Base-by-base conservation (phyloP, 768 basidiomycete species). In the Austroboletus festivus region DNA sequence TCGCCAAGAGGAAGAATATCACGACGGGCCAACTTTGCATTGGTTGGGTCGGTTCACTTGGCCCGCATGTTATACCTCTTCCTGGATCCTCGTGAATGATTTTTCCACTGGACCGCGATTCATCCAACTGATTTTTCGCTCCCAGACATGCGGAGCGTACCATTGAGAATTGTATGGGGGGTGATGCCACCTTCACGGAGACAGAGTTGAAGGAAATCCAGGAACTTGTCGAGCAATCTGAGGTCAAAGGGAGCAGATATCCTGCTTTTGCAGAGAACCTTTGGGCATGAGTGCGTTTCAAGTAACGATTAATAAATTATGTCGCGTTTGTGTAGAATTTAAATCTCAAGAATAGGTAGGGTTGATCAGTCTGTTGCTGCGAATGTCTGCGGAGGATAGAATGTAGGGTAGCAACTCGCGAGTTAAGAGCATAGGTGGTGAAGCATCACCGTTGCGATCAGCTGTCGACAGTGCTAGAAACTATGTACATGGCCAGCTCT, bases 31-130 rank as follows among this genome's bases (percentile, higher is more conserved):
- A 77, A 44, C 64, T 77, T 21, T 65, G 63, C 56, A 68, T 77
- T 28, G 73, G 70, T 18, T 77, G 75, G 75, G 72, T 77, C 11
- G 41, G 55, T 13, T 62, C 70, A 4, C 63, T 69, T 4, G 73
- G 74, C 1, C 46, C 61, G 4, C 69, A 75, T 55, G 70, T 78
- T 26, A 75, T 80, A 50, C 78, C 78, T 2, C 67, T 79, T 18
- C 76, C 77, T 5, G 79, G 79, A 39, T 74, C 72, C 26, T 72
- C 71, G 71, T 71, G 59, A 42, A 70, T 55, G 11, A 48, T 19
- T 22, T 5, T 52, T 42, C 12, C 16, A 3, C 26, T 19, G 4
- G 8, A 24, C 18, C 15, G 19, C 30, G 18, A 15, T n/a, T 11
- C 28, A 20, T 44, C 23, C 16, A 20, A 21, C 44, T 56, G 26